Conservation (phyloP, 2,329 filamentous ascomycete genomes). For the Macrophomina pseudophaseolina region DNA sequence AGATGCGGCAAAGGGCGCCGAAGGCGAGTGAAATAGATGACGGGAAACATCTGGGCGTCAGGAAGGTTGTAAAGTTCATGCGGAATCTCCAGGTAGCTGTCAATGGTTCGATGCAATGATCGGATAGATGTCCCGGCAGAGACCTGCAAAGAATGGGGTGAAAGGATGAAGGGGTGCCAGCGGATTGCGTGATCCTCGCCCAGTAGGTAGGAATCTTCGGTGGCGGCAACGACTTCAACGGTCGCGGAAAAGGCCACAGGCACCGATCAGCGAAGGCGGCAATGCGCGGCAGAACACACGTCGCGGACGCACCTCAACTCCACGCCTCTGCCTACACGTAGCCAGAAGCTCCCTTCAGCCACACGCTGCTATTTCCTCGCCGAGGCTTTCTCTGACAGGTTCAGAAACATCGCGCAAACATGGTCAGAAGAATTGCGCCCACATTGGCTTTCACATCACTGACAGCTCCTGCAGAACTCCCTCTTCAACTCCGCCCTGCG, state of each 20-base stretch:
- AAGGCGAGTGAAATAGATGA: neutral
- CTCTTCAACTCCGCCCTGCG: slow-evolving; percentile 85
- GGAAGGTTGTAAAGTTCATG: neutral
- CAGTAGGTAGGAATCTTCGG: neutral
- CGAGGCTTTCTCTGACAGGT: neutral
- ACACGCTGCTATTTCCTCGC: neutral
- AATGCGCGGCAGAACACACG: slow-evolving; percentile 6
- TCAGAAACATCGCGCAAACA: slow-evolving; percentile 11
- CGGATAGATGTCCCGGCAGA: no score
- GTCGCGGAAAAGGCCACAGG: neutral
- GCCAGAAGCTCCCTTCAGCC: slow-evolving; percentile 1
- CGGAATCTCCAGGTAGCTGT: no score
- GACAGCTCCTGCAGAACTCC: slow-evolving; percentile 65
- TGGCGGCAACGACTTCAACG: neutral
- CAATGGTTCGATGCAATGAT: no score
- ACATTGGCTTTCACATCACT: neutral
- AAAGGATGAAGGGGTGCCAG: neutral
- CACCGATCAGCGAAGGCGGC: slow-evolving; percentile 19
- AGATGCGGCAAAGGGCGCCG: neutral
- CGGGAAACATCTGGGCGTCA: neutral
- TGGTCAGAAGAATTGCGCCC: slow-evolving; percentile 5
- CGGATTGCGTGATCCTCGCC: neutral
- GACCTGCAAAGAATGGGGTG: no score
- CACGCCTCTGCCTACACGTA: slow-evolving; percentile 21
- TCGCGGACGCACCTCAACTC: slow-evolving; percentile 14